Percentiles rank a stretch among this genome's conserved stretches.
These are phyloP conservation scores for Orbilia brochopaga DNA, from an alignment of 2,329 filamentous ascomycete species.

Conservation along the genomic window DNA sequence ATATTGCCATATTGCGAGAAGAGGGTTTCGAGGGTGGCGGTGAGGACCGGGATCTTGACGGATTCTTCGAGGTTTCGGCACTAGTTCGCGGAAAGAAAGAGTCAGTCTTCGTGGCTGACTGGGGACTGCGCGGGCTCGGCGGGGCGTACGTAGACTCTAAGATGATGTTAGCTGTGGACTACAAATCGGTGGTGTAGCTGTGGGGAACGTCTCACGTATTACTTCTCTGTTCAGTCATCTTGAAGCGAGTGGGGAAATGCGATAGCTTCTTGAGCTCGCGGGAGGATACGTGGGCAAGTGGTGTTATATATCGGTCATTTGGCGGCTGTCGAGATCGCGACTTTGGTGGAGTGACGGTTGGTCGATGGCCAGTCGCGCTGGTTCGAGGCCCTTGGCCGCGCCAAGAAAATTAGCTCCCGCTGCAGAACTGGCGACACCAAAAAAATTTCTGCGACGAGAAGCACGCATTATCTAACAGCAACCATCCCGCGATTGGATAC, in stretches of 20 bases:
- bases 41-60: constrained; percentile 79
- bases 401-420: constrained; percentile 46
- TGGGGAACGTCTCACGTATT: constrained; percentile 31
- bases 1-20: constrained; percentile 89
- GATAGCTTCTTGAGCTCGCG: not conserved
- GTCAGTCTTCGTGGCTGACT: constrained; percentile 1
- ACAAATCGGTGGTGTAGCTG: not conserved
- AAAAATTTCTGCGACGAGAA: constrained; percentile 47
- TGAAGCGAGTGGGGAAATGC: not conserved
- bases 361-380: constrained; percentile 13
- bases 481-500: not conserved
- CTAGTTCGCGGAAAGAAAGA: constrained; percentile 53
- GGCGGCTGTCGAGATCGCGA: not conserved
- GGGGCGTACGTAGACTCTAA: constrained; percentile 51
- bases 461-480: not conserved
- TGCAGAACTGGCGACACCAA: constrained; percentile 20
- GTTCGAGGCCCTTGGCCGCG: constrained; percentile 16
- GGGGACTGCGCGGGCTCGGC: constrained; percentile 1
- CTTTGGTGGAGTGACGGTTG: constrained; percentile 10
- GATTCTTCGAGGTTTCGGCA: constrained; percentile 86
- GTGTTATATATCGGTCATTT: constrained; percentile 24
- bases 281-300: not conserved
- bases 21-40: constrained; percentile 73
- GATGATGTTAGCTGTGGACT: constrained; percentile 27
- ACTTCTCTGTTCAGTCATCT: constrained; percentile 43